These are phyloP conservation scores for Phytophthora pinifolia DNA, from an alignment of 352 stramenopile species.

Conservation along the genomic window DNA sequence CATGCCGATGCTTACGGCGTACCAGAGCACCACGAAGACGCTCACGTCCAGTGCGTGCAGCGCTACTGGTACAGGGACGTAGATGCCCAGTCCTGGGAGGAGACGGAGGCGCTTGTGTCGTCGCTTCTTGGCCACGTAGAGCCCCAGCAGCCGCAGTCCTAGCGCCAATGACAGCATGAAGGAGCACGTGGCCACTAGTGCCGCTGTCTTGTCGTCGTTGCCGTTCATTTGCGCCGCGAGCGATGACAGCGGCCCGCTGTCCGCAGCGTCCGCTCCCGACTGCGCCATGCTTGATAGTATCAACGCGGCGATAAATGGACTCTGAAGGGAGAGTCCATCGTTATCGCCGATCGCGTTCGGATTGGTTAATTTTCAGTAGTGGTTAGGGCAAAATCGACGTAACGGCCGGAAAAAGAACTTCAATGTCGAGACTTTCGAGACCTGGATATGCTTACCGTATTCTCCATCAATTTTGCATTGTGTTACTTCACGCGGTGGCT, in stretches of 20 bases:
- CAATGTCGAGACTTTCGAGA: constrained; percentile 1
- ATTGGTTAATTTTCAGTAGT: too few species aligned
- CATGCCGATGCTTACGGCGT: constrained; percentile 85
- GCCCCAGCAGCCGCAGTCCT: constrained; percentile 36
- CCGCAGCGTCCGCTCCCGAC: constrained; percentile 7
- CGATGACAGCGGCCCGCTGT: constrained; percentile 18
- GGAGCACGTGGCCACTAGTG: constrained; percentile 57
- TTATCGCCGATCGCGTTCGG: too few species aligned
- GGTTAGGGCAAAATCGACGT: not conserved
- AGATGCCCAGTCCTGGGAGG: constrained; percentile 16
- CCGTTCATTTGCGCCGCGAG: constrained; percentile 7
- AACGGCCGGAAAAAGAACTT: not conserved
- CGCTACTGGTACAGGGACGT: constrained; percentile 26
- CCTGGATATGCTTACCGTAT: too few species aligned
- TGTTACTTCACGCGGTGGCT: not conserved
- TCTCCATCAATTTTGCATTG: constrained; percentile 1
- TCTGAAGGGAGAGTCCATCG: constrained; percentile 8
- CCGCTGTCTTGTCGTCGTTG: constrained; percentile 52
- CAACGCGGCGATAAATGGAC: constrained; percentile 14
- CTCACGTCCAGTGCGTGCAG: constrained; percentile 68
- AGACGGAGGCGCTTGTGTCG: constrained; percentile 24
- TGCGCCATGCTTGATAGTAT: constrained; percentile 11
- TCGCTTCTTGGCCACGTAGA: constrained; percentile 36
- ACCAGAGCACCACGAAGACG: constrained; percentile 76
- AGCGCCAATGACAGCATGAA: constrained; percentile 62